These are phyloP conservation scores for Irpex sp. DNA, from an alignment of 1,284 basidiomycete genomes.

Conservation along the genomic window DNA sequence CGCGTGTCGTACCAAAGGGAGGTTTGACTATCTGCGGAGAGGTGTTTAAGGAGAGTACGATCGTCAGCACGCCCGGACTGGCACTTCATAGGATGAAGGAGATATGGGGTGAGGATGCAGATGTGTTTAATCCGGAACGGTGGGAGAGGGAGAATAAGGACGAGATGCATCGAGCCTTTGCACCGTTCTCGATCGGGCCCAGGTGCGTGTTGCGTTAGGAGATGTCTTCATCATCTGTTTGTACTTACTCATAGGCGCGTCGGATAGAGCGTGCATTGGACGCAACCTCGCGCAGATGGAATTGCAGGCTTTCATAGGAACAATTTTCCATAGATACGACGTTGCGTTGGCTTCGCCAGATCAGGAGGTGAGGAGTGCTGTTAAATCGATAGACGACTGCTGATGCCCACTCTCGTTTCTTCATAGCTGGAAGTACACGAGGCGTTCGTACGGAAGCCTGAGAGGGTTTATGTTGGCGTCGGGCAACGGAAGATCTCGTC, in stretches of 20 bases:
- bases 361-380: slow-evolving; percentile 38
- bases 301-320: slow-evolving; percentile 63
- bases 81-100: slow-evolving; percentile 3
- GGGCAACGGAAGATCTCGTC: background rate
- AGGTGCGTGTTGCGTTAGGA: slow-evolving; percentile 34
- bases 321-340: slow-evolving; percentile 63
- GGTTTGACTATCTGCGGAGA: slow-evolving; percentile 28
- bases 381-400: background rate
- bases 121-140: slow-evolving; percentile 9
- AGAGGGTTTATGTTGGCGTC: slow-evolving; percentile 18
- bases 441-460: slow-evolving; percentile 71
- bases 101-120: slow-evolving; percentile 11
- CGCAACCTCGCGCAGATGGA: slow-evolving; percentile 71
- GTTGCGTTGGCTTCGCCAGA: slow-evolving; percentile 53
- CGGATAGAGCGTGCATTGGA: slow-evolving; percentile 44
- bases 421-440: slow-evolving; percentile 57
- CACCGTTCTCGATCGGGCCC: slow-evolving; percentile 54
- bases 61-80: slow-evolving; percentile 4
- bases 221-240: background rate
- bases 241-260: slow-evolving; percentile 27
- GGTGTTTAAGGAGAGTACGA: slow-evolving; percentile 1
- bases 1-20: slow-evolving; percentile 64
- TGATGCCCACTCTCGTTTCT: slow-evolving; percentile 1
- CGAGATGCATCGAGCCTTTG: slow-evolving; percentile 3
- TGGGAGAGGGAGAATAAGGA: slow-evolving; percentile 3